Percentiles rank a stretch among this genome's conserved stretches.
phyloP scores from a whole-genome alignment of 306 rosid species.

The Prunus salicina region DNA sequence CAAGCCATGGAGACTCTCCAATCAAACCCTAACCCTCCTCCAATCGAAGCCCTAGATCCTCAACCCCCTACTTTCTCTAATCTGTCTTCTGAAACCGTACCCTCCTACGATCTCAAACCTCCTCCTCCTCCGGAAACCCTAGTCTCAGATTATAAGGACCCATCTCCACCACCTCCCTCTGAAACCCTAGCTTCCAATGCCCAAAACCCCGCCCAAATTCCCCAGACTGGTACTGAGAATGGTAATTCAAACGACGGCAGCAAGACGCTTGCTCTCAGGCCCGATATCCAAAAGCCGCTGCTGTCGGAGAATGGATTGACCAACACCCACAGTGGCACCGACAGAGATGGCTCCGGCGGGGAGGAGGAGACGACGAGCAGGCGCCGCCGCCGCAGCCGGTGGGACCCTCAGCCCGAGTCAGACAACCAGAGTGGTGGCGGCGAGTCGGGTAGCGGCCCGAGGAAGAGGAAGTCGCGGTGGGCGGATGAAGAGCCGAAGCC shows the following conservation, averaged over 20 bases:
- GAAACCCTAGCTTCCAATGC: slow-evolving; percentile 18
- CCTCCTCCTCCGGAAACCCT: slow-evolving; percentile 10
- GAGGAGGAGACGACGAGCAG: slow-evolving; percentile 87
- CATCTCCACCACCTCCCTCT: background rate
- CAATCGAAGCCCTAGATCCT: slow-evolving; percentile 31
- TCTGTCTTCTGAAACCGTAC: slow-evolving; percentile 21
- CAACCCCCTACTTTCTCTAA: slow-evolving; percentile 21
- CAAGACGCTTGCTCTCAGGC: slow-evolving; percentile 7
- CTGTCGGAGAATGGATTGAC: slow-evolving; percentile 69
- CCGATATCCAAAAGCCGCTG: slow-evolving; percentile 37
- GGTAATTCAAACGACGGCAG: slow-evolving; percentile 4
- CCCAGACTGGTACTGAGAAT: background rate
- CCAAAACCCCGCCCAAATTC: slow-evolving; percentile 1
- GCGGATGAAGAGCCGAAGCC: slow-evolving; percentile 95
- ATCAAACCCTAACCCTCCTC: slow-evolving; percentile 31
- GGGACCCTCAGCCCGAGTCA: slow-evolving; percentile 97
- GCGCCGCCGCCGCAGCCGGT: slow-evolving; percentile 81
- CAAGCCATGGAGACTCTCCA: slow-evolving; percentile 57
- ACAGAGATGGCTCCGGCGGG: slow-evolving; percentile 81
- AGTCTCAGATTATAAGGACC: background rate
- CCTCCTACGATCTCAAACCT: slow-evolving; percentile 24
- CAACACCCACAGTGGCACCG: slow-evolving; percentile 75
- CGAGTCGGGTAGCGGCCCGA: slow-evolving; percentile 55
- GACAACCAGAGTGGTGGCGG: slow-evolving; percentile 57
- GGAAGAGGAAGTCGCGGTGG: slow-evolving; percentile 92